These are phyloP conservation scores for Astragalus membranaceus DNA, from an alignment of 306 rosid species.

Conservation along the genomic window DNA sequence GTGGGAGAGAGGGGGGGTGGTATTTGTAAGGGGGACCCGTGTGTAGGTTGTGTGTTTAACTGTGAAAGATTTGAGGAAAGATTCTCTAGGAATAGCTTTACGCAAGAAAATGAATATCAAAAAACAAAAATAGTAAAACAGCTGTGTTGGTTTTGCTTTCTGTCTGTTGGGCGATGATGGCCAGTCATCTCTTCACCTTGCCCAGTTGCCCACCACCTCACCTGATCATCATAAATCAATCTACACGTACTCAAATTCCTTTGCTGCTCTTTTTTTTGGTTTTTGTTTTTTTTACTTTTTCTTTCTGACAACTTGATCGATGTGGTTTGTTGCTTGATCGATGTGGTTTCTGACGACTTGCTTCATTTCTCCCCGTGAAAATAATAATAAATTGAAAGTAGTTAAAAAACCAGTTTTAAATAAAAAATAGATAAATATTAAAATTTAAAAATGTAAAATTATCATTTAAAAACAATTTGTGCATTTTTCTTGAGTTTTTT, in stretches of 20 bases:
- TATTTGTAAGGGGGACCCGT: slow-evolving; percentile 28
- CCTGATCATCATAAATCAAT: not conserved
- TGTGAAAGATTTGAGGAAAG: slow-evolving; percentile 73
- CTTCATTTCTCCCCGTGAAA: too few species aligned
- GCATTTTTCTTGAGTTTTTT: too few species aligned
- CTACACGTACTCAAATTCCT: not conserved
- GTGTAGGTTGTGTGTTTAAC: too few species aligned
- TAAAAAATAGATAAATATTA: too few species aligned
- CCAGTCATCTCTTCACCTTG: not conserved
- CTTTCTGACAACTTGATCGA: not conserved
- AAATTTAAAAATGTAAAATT: too few species aligned
- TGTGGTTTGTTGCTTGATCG: not conserved
- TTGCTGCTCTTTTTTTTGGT: not conserved
- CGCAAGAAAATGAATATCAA: slow-evolving; percentile 35
- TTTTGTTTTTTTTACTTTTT: not conserved
- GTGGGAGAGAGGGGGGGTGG: not conserved
- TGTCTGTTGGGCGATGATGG: slow-evolving; percentile 35
- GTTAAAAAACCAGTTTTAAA: too few species aligned
- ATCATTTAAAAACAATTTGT: too few species aligned
- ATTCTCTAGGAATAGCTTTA: slow-evolving; percentile 65
- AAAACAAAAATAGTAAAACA: slow-evolving; percentile 47
- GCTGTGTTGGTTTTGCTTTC: slow-evolving; percentile 35
- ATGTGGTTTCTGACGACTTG: not conserved
- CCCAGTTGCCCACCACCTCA: too few species aligned
- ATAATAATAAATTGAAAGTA: too few species aligned